Conservation (phyloP, 75 land plant genomes). For the Selaginella moellendorffii region DNA sequence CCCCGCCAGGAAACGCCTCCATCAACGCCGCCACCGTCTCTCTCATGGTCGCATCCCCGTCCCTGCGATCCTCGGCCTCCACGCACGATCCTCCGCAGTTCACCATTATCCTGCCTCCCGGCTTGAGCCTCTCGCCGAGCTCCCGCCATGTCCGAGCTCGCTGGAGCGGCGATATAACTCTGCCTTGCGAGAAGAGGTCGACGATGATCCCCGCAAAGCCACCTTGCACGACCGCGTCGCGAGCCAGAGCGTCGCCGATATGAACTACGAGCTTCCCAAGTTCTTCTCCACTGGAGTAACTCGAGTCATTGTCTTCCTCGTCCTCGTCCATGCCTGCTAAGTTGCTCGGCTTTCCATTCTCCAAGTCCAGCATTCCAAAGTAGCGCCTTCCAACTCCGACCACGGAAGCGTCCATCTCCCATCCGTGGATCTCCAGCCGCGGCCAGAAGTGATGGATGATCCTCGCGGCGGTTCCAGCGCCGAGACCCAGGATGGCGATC, state of each 20-base stretch:
- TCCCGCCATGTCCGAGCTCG: conserved; percentile 41
- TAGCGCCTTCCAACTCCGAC: conserved; percentile 47
- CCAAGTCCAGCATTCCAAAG: conserved; percentile 45
- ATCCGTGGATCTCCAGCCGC: conserved; percentile 35
- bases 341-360: conserved; percentile 15
- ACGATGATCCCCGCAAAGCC: conserved; percentile 75
- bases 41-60: neutral
- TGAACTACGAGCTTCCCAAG: conserved; percentile 37
- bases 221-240: conserved; percentile 21
- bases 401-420: conserved; percentile 71
- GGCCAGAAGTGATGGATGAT: conserved; percentile 45
- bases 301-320: no score
- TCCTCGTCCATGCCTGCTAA: neutral
- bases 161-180: conserved; percentile 51
- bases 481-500: conserved; percentile 58
- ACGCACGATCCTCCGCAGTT: conserved; percentile 87
- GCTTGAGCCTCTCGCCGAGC: conserved; percentile 34
- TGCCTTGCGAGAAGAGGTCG: conserved; percentile 59
- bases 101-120: conserved; percentile 69
- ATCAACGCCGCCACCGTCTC: neutral
- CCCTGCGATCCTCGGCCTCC: conserved; percentile 38
- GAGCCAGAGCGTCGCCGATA: conserved; percentile 46
- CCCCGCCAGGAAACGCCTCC: neutral
- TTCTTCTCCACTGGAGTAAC: conserved; percentile 8
- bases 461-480: conserved; percentile 70